These are phyloP conservation scores for Ceraceosorus guamensis DNA, from an alignment of 1,284 basidiomycete species.

Conservation along the genomic window DNA sequence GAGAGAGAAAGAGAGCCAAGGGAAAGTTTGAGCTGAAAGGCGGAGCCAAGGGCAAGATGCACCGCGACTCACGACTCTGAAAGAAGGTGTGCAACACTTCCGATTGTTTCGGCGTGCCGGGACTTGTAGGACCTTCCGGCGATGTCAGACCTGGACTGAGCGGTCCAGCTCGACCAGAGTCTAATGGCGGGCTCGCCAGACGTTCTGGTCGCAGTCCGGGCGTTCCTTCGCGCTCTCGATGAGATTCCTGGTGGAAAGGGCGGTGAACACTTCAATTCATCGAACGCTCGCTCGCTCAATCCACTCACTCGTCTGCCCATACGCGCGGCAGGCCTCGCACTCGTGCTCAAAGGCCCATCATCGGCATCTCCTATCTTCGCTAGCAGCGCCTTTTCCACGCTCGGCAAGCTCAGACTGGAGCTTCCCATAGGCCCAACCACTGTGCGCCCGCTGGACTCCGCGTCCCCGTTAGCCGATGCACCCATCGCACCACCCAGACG, in stretches of 20 bases:
- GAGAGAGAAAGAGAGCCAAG: too few species aligned
- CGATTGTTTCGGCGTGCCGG: constrained; percentile 10
- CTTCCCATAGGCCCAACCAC: constrained; percentile 33
- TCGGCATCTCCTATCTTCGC: constrained; percentile 2
- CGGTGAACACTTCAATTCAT: background rate
- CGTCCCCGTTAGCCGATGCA: background rate
- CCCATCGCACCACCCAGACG: background rate
- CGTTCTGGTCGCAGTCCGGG: background rate
- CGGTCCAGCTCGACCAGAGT: constrained; percentile 1
- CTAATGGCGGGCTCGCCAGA: background rate
- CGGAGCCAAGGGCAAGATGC: too few species aligned
- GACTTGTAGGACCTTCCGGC: background rate
- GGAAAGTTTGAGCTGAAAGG: too few species aligned
- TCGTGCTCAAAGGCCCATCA: background rate
- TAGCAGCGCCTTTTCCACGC: constrained; percentile 19
- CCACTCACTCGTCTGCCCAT: background rate
- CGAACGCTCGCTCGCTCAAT: constrained; percentile 1
- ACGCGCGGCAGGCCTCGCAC: background rate
- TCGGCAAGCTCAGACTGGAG: constrained; percentile 18
- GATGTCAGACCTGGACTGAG: constrained; percentile 4
- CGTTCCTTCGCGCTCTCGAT: background rate
- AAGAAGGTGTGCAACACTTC: constrained; percentile 13
- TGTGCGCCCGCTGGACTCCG: background rate
- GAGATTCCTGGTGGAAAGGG: background rate
- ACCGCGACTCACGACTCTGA: too few species aligned